phyloP scores from a whole-genome alignment of 2,329 filamentous ascomycete genomes.

The Fusarium sp. region DNA sequence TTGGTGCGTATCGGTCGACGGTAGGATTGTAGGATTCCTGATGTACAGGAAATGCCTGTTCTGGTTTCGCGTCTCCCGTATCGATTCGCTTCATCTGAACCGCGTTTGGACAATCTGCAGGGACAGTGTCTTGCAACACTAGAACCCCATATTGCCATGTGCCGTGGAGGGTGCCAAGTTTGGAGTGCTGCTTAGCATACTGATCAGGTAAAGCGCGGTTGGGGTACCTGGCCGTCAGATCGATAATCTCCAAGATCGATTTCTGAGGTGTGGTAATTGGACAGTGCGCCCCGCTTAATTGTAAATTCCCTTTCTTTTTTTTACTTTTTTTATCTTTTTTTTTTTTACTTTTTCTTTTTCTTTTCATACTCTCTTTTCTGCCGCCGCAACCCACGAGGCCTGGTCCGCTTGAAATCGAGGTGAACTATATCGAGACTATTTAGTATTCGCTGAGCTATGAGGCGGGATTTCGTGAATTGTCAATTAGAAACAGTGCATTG shows the following conservation, averaged over 20 bases:
- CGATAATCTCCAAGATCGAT: slow-evolving; percentile 35
- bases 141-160: slow-evolving; percentile 30
- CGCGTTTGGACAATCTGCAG: slow-evolving; percentile 18
- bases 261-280: slow-evolving; percentile 26
- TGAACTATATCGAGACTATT: background rate
- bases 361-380: background rate
- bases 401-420: too few relatives aligned
- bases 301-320: background rate
- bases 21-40: background rate
- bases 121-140: slow-evolving; percentile 24
- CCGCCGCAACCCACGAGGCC: background rate
- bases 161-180: slow-evolving; percentile 33
- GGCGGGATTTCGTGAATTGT: background rate
- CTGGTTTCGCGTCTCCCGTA: slow-evolving; percentile 19
- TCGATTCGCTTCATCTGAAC: background rate
- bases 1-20: background rate
- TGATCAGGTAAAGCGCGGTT: slow-evolving; percentile 35
- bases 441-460: background rate
- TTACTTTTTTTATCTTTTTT: background rate
- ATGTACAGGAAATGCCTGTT: slow-evolving; percentile 31
- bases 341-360: background rate
- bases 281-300: background rate
- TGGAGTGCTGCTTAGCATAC: slow-evolving; percentile 34
- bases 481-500: background rate
- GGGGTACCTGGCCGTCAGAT: slow-evolving; percentile 31